Base-by-base conservation (phyloP, 2,329 filamentous ascomycete genomes). In the Cladosporium cucumerinum region DNA sequence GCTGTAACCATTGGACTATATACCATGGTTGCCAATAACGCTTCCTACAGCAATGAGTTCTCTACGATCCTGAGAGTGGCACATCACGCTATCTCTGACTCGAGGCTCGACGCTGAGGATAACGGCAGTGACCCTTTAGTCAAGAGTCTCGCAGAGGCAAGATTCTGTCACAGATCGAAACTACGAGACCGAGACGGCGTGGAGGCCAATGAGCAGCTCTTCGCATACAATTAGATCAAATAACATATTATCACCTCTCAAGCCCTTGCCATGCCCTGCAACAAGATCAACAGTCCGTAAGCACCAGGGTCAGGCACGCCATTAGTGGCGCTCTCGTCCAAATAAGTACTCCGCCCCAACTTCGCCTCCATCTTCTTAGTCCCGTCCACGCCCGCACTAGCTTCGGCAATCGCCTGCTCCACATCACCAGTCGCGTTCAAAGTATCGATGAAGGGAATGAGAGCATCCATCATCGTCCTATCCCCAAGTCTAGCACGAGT, bases 301-400 rank as follows among this genome's bases (percentile, higher is more conserved):
- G 75, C 75, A 12, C 75, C 75, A 11, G 75, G 75, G 70, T 77
- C 75, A 6, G 75, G 75, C 59, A 76, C 74, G 18, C 75, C 74
- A 54, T 67, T 70, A 52, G 73, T 76, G n/a, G 74, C 72, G 46
- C 71, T 74, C 67, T 76, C 75, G 67, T 76, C 74, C 51, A 77
- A 57, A 71, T 77, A 76, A 51, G 73, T 71, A 65, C 73, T 76
- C 28, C 75, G 66, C 4, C 75, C 75, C 63, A 77, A 65, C 67
- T 69, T 74, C 48, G 75, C 75, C 65, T 75, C 68, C 70, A 77
- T 71, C 65, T 68, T 69, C 69, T 75, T 75, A 62, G 75, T 77
- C 12, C 73, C 70, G 28, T 76, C 74, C 1, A 76, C 72, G 0
- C 75, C 75, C 30, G 71, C 57, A 58, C 64, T 67, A 25, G 72